phyloP scores from a whole-genome alignment of 345 rosid genomes.

The Garcia nutans region DNA sequence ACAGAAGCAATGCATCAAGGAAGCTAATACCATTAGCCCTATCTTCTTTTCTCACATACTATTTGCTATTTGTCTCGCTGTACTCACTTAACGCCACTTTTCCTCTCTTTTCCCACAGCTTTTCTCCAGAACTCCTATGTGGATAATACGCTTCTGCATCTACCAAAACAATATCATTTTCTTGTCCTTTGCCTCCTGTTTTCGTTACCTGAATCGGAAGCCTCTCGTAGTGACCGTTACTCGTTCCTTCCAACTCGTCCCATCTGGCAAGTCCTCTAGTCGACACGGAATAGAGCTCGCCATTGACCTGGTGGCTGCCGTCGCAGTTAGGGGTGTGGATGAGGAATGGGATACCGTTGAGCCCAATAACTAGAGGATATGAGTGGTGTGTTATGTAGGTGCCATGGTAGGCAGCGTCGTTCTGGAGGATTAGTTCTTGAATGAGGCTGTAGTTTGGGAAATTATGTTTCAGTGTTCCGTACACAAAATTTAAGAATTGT shows the following conservation, averaged over 20 bases:
- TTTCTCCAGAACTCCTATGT: slow-evolving; percentile 53
- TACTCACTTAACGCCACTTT: slow-evolving; percentile 52
- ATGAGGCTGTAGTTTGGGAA: slow-evolving; percentile 47
- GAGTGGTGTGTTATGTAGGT: slow-evolving; percentile 37
- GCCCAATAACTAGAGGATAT: slow-evolving; percentile 72
- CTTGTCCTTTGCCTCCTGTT: slow-evolving; percentile 7
- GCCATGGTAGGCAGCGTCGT: slow-evolving; percentile 52
- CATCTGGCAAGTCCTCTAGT: slow-evolving; percentile 43
- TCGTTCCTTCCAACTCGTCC: slow-evolving; percentile 64
- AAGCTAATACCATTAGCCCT: slow-evolving; percentile 32
- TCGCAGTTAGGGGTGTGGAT: slow-evolving; percentile 47
- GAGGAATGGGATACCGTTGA: slow-evolving; percentile 66
- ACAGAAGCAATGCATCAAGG: slow-evolving; percentile 43
- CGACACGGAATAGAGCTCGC: slow-evolving; percentile 69
- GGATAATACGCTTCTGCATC: slow-evolving; percentile 70
- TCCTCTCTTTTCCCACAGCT: slow-evolving; percentile 55
- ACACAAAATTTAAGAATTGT: slow-evolving; percentile 45
- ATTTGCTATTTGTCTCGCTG: slow-evolving; percentile 23
- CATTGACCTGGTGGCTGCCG: slow-evolving; percentile 50
- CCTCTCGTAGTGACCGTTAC: slow-evolving; percentile 69
- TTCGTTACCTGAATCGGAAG: slow-evolving; percentile 38
- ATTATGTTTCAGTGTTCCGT: slow-evolving; percentile 67
- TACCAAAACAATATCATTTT: slow-evolving; percentile 21
- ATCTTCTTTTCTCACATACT: slow-evolving; percentile 41
- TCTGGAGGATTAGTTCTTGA: slow-evolving; percentile 36